Evolutionary conservation across 2,329 filamentous ascomycete genomes (phyloP), one percentile per base, ranked within the genome.

Genomic region (Leptographium wingfieldii): DNA sequence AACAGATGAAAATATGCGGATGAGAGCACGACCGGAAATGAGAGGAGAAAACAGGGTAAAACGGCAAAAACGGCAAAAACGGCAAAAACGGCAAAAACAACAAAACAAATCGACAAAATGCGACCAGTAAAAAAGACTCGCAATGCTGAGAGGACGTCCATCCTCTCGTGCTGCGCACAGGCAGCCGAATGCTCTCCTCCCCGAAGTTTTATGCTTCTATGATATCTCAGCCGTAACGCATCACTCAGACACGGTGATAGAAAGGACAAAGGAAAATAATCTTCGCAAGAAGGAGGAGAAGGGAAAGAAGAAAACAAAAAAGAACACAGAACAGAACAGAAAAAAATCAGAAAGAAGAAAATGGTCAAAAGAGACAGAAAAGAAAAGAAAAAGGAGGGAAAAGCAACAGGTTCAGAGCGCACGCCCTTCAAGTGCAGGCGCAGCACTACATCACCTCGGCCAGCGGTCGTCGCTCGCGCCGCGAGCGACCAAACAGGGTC

Each of bases 401-500:
- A 55, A 55, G 22, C 14, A 22, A 11, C 19, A 31, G 14, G 16
- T n/a, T 16, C 22, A 22, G 40, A 46, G 40, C 12, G 29, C 48
- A n/a, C 31, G 33, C 33, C 27, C 31, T 31, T 53, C 43, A 14
- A 46, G 29, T 5, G 29, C 59, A 57, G 62, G 56, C 31, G 51
- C 58, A 62, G 51, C 65, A 55, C 69, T 71, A 71, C 59, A 66
- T 64, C 57, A 68, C 68, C 65, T 72, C 69, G n/a, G 64, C 64
- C 22, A 57, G 38, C 35, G 67, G 67, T n/a, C 66, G 65, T 60
- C 69, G 70, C 60, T 76, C 73, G 62, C 67, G 70, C 59, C 73
- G 74, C 59, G 72, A 71, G 46, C 73, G 69, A 63, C 56, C 46
- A 57, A 80, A 81, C 6, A 81, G 68, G 9, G 33, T 35, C 1